Percentiles rank a stretch among this genome's conserved stretches.
Evolutionary conservation across 495 filamentous ascomycete species (phyloP).

Genomic region (Amphirosellinia nigrospora): DNA sequence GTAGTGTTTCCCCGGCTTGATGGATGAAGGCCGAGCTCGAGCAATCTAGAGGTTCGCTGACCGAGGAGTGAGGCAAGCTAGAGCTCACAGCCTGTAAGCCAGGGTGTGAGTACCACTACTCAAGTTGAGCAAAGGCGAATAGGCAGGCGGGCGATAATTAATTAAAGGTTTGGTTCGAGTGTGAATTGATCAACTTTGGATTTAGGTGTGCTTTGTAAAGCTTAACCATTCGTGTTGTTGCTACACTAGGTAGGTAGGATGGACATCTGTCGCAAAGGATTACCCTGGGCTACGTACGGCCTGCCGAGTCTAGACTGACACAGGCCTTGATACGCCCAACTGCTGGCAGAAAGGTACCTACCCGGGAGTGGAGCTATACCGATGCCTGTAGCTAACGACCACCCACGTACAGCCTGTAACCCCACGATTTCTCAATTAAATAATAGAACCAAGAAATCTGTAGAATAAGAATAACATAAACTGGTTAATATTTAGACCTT

Average conservation of each 20-base stretch:
- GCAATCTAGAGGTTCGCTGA: not conserved
- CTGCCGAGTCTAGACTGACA: not conserved
- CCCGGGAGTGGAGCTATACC: constrained; percentile 5
- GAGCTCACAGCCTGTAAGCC: not conserved
- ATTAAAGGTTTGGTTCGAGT: not conserved
- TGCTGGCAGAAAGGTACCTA: not conserved
- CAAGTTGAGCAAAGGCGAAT: not conserved
- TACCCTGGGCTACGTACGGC: not conserved
- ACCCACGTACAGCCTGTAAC: too few relatives aligned
- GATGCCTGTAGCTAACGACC: not conserved
- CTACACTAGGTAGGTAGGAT: too few relatives aligned
- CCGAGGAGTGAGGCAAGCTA: not conserved
- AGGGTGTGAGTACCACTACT: not conserved
- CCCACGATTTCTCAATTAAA: too few relatives aligned
- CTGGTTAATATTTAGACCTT: too few relatives aligned
- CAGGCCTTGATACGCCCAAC: not conserved
- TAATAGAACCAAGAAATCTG: too few relatives aligned
- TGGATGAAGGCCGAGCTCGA: not conserved
- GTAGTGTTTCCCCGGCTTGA: not conserved
- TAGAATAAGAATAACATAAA: too few relatives aligned
- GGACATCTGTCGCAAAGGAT: constrained; percentile 17
- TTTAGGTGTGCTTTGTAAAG: not conserved
- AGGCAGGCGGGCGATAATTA: not conserved
- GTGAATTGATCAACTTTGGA: not conserved
- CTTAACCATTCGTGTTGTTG: not conserved